Percentiles rank a stretch among this genome's conserved stretches.
These are phyloP conservation scores for Elsinoe perseae DNA, from an alignment of 2,329 filamentous ascomycete genomes.

Conservation along the genomic window DNA sequence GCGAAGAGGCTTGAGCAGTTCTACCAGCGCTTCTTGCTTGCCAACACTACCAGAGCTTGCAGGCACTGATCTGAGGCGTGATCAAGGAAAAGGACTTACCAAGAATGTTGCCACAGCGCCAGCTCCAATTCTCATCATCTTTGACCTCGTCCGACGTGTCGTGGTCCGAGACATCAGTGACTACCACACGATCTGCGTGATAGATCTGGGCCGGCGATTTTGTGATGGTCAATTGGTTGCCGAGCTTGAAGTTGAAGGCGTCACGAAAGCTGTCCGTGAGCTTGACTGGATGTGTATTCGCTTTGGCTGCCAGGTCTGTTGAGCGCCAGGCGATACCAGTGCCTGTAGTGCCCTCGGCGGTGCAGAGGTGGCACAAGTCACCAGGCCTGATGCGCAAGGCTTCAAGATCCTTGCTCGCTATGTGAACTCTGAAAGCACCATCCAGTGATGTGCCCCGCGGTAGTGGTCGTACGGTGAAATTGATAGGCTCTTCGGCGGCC, in stretches of 20 bases:
- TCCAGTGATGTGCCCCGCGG: constrained; percentile 42
- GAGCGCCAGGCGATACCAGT: constrained; percentile 58
- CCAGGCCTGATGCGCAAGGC: constrained; percentile 50
- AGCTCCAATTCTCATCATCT: constrained; percentile 32
- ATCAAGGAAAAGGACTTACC: too few relatives aligned
- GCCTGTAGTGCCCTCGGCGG: constrained; percentile 37
- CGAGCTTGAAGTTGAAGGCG: constrained; percentile 62
- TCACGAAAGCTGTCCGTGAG: constrained; percentile 66
- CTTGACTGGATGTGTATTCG: constrained; percentile 60
- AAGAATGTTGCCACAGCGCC: constrained; percentile 24
- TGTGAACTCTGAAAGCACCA: constrained; percentile 52
- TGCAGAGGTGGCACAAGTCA: constrained; percentile 49
- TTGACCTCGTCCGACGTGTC: constrained; percentile 23
- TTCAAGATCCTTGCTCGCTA: constrained; percentile 50
- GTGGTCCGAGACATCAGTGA: constrained; percentile 48
- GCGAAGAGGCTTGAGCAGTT: too few relatives aligned
- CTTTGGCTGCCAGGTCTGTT: constrained; percentile 46
- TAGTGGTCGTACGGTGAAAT: constrained; percentile 49
- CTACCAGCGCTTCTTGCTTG: too few relatives aligned
- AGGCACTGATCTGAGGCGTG: too few relatives aligned
- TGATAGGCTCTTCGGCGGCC: constrained; percentile 14
- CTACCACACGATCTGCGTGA: constrained; percentile 50
- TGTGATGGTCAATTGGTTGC: constrained; percentile 58
- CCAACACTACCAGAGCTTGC: background rate
- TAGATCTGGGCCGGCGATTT: constrained; percentile 45